Evolutionary conservation across 2,329 filamentous ascomycete genomes (phyloP), one percentile per base, ranked within the genome.

Genomic region (Colletotrichum lupini): DNA sequence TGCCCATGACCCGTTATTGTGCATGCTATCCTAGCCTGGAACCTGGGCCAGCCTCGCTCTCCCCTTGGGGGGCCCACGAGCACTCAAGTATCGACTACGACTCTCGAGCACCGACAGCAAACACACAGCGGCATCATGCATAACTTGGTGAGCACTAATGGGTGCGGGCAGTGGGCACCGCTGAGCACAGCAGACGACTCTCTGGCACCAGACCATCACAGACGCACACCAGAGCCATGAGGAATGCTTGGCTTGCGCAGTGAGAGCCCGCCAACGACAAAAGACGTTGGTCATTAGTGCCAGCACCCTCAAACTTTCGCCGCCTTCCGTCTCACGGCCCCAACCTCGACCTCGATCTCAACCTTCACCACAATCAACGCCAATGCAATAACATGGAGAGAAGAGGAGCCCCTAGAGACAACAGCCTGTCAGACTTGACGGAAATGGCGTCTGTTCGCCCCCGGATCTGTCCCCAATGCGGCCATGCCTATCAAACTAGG

Each of bases 381-480:
- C 61, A 32, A 72, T 55, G 66, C 66, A 64, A 14, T 32, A 19
- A 64, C 9, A 68, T 64, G 69, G 69, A 63, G 66, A 64, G 66
- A 60, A 69, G 69, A 64, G 66, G 66, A 28, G 53, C 52, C 59
- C 14, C 66, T n/a, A 64, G 66, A 69, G 46, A 60, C 32, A 73
- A 64, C 32, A 64, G 32, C 66, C 59, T 24, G 53, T 28, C 66
- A 64, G 14, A 12, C 66, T 32, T 59, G 66, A 72, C 59, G 59
- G 70, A 69, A 59, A 63, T 60, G 70, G 70, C 59, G 69, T 52
- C 59, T 69, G 58, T 42, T 71, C 71, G 32, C 67, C 55, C 24
- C 67, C 71, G 56, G 67, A 56, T 60, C 37, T 55, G 71, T 66
- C 46, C 52, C 42, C 57, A 37, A 73, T 66, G 53, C 59, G 46